Conservation (phyloP, 495 filamentous ascomycete species). For the Echria macrotheca region DNA sequence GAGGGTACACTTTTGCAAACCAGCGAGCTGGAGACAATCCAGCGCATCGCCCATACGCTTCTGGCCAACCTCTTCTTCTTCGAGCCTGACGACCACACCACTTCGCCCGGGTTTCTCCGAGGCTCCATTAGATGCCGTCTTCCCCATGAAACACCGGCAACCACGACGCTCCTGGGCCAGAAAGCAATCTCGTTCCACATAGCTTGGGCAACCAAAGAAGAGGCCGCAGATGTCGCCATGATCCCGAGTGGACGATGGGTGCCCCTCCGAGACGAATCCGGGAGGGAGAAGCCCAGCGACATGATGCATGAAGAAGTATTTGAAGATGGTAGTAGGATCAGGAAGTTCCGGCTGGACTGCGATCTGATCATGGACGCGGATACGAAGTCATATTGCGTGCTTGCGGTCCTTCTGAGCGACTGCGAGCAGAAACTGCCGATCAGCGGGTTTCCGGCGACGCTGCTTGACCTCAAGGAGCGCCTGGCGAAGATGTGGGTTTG, state of each 20-base stretch:
- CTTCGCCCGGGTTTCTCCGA: neutral
- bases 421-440: neutral
- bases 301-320: neutral
- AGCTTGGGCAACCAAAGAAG: neutral
- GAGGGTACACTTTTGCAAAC: neutral
- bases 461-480: conserved; percentile 1
- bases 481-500: neutral
- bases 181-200: neutral
- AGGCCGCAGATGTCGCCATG: neutral
- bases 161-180: neutral
- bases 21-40: neutral
- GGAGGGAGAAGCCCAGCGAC: neutral
- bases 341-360: neutral
- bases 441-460: conserved; percentile 10
- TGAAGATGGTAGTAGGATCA: neutral
- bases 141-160: neutral
- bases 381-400: neutral
- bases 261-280: neutral
- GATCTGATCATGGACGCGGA: neutral
- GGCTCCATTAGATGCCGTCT: conserved; percentile 2
- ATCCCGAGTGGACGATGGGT: neutral
- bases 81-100: neutral
- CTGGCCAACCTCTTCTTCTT: neutral
- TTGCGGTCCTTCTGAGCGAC: neutral
- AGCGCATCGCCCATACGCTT: neutral